A percentile compares a stretch with the other conserved stretches of the same genome.
Evolutionary conservation across 495 filamentous ascomycete species (phyloP).

Genomic region (Trichoderma gamsii): DNA sequence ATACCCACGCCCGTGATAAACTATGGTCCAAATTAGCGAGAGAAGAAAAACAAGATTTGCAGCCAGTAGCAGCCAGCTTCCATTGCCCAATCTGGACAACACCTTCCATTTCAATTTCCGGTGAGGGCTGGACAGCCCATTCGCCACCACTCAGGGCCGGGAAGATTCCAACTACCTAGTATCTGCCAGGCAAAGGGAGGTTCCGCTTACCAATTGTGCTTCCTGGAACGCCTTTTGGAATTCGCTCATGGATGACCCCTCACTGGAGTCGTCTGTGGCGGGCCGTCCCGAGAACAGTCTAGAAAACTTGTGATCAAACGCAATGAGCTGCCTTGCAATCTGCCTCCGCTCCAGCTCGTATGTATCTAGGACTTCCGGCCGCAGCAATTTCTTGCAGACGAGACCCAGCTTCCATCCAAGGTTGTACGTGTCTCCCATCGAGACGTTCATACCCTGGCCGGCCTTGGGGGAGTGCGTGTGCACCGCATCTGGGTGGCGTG

Average conservation of each 20-base stretch:
- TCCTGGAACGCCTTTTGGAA: constrained; percentile 37
- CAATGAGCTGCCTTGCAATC: constrained; percentile 67
- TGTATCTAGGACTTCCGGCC: constrained; percentile 54
- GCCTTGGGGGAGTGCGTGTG: constrained; percentile 66
- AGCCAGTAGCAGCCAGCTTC: background rate
- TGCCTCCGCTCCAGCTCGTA: constrained; percentile 64
- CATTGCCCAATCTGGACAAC: background rate
- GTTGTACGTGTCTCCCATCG: constrained; percentile 63
- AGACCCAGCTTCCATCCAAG: constrained; percentile 68
- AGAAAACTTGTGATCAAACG: constrained; percentile 60
- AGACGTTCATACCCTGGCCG: constrained; percentile 72
- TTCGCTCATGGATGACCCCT: constrained; percentile 40
- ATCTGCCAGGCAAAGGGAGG: background rate
- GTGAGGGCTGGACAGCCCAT: background rate
- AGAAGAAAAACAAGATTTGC: background rate
- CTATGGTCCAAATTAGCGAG: constrained; percentile 8
- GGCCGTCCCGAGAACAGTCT: constrained; percentile 40
- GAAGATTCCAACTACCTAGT: background rate
- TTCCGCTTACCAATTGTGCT: constrained; percentile 27
- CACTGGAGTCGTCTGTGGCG: constrained; percentile 39
- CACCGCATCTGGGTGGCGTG: constrained; percentile 40
- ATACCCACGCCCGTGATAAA: constrained; percentile 35
- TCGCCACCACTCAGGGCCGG: constrained; percentile 9
- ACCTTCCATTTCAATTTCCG: background rate
- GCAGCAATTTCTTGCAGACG: constrained; percentile 48